These are phyloP conservation scores for Neonectria coccinea DNA, from an alignment of 2,329 filamentous ascomycete species.

Conservation along the genomic window DNA sequence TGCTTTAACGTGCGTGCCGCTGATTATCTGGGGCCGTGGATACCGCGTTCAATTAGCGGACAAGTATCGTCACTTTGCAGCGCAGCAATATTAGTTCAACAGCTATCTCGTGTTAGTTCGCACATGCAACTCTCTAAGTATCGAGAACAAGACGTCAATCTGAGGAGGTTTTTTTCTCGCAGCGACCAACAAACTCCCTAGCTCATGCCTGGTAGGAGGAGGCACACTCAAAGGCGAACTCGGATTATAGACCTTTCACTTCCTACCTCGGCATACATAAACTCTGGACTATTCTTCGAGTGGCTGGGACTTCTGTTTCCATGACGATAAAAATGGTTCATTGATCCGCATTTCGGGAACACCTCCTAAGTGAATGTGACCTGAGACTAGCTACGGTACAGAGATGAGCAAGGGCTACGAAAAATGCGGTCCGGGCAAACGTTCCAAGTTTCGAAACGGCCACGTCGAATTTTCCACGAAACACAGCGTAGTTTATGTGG, in stretches of 20 bases:
- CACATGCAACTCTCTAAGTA: background rate
- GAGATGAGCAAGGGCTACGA: slow-evolving; percentile 1
- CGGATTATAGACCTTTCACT: too few species aligned
- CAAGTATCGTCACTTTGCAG: slow-evolving; percentile 30
- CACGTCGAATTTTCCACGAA: background rate
- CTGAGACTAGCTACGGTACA: too few species aligned
- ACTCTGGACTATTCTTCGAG: background rate
- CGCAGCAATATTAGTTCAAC: slow-evolving; percentile 26
- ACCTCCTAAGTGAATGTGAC: background rate
- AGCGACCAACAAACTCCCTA: too few species aligned
- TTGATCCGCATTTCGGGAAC: background rate
- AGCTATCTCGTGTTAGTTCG: background rate
- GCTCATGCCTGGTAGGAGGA: too few species aligned
- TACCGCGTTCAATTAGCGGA: slow-evolving; percentile 26
- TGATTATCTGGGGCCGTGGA: slow-evolving; percentile 33
- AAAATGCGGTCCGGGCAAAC: slow-evolving; percentile 1
- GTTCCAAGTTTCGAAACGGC: background rate
- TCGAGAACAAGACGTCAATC: too few species aligned
- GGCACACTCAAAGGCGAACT: too few species aligned
- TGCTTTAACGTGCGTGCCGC: slow-evolving; percentile 28
- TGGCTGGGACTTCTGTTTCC: background rate
- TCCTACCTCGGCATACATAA: background rate
- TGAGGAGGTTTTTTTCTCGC: too few species aligned
- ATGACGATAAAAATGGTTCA: background rate
- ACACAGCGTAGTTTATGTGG: background rate